Percentiles rank a stretch among this genome's conserved stretches.
Conservation (phyloP, 805 yeast genomes). For the Ogataea haglerorum region DNA sequence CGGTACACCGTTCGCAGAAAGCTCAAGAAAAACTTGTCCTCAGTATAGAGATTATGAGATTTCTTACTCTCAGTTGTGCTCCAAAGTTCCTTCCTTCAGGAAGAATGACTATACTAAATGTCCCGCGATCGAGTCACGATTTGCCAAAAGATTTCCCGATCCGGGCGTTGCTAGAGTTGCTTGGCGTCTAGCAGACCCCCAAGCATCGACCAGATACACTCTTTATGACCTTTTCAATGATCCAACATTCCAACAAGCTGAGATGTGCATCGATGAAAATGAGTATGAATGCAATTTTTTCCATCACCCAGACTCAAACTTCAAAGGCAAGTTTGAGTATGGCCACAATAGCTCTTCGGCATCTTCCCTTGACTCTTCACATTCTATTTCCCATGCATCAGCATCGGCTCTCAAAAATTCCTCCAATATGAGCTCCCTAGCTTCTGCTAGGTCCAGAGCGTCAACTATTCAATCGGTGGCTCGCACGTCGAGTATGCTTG, state of each 20-base stretch:
- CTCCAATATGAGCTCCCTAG: conserved; percentile 12
- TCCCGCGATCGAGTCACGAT: conserved; percentile 71
- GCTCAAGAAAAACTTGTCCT: conserved; percentile 42
- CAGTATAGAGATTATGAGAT: conserved; percentile 55
- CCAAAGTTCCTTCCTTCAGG: conserved; percentile 40
- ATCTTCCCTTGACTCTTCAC: conserved; percentile 9
- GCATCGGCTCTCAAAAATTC: conserved; percentile 5
- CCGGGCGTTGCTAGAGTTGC: conserved; percentile 68
- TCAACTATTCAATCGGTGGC: conserved; percentile 13
- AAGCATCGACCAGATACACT: conserved; percentile 53
- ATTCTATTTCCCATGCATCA: not conserved
- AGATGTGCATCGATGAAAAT: conserved; percentile 58
- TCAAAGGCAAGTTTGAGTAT: conserved; percentile 21
- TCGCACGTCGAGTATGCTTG: conserved; percentile 14
- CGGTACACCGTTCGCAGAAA: conserved; percentile 57
- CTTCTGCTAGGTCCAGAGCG: conserved; percentile 15
- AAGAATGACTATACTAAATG: conserved; percentile 45
- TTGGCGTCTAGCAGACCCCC: conserved; percentile 74
- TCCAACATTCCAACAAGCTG: conserved; percentile 62
- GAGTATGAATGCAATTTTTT: conserved; percentile 28
- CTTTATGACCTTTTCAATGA: conserved; percentile 57
- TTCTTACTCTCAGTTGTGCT: conserved; percentile 37
- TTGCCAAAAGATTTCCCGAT: conserved; percentile 61
- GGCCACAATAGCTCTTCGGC: conserved; percentile 18
- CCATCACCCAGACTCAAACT: conserved; percentile 19